These are phyloP conservation scores for Pseudonitzschia multiseries DNA, from an alignment of 108 stramenopile species.

Conservation along the genomic window DNA sequence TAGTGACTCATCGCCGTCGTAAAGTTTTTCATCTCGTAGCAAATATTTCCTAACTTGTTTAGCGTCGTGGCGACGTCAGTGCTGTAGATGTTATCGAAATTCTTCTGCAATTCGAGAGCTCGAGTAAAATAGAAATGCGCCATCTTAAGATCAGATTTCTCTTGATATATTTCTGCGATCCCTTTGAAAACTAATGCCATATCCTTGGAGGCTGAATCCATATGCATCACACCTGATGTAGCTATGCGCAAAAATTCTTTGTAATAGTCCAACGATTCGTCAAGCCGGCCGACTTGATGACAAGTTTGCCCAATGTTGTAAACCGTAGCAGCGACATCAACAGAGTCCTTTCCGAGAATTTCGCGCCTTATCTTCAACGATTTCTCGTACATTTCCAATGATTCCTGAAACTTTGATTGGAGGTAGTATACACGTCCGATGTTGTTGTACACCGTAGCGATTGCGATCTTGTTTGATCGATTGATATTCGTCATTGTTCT, in stretches of 20 bases:
- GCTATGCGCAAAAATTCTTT: constrained; percentile 55
- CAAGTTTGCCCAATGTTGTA: constrained; percentile 71
- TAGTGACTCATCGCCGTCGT: constrained; percentile 57
- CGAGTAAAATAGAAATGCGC: constrained; percentile 39
- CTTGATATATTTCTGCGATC: constrained; percentile 66
- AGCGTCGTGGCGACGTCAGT: constrained; percentile 68
- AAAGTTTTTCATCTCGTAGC: constrained; percentile 58
- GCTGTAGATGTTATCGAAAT: constrained; percentile 43
- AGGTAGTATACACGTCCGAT: constrained; percentile 62
- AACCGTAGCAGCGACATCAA: constrained; percentile 70
- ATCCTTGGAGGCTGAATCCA: constrained; percentile 44
- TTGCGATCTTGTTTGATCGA: constrained; percentile 35
- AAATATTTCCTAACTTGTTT: constrained; percentile 74
- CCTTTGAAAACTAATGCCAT: constrained; percentile 59
- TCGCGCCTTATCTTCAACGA: constrained; percentile 46
- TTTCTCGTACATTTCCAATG: constrained; percentile 48
- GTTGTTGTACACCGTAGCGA: constrained; percentile 71
- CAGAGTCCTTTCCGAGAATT: constrained; percentile 37
- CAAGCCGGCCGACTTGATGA: constrained; percentile 50
- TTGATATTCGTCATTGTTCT: constrained; percentile 16
- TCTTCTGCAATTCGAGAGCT: constrained; percentile 35
- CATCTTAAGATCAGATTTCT: constrained; percentile 39
- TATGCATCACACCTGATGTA: constrained; percentile 28
- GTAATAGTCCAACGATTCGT: constrained; percentile 51
- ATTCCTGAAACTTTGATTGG: constrained; percentile 47